Evolutionary conservation across 805 yeast species (phyloP), one percentile per base, ranked within the genome.

Genomic region (Lachancea sp.): DNA sequence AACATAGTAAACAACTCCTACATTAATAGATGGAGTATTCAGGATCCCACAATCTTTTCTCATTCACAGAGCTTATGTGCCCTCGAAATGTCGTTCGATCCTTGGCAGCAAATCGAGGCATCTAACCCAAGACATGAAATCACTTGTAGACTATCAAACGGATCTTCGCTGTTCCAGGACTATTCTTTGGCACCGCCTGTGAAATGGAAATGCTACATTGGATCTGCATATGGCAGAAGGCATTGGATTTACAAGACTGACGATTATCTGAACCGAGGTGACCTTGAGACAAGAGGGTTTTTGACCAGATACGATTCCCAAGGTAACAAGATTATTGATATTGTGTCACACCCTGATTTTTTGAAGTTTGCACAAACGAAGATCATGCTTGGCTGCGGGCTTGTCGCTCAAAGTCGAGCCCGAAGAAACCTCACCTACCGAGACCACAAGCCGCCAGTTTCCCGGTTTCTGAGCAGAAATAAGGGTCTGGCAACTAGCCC

Each of bases 191-290:
- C 56, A 2, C 57, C 55, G 25, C 17, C 46, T 1, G 51, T 58
- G 3, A 62, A 55, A 36, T 63, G 67, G 67, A 59, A 54, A 46
- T 63, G 67, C 44, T 63, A 59, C 49, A 48, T 63, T 7, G 67
- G 60, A 49, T 56, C 62, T 50, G 71, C 69, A 19, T 69, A 58
- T 55, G 95, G 95, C 3, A 71, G 95, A 49, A 72, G 96, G 49
- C 81, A 86, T 11, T 88, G 96, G 95, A 61, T 88, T 15, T 82
- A 79, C 62, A 77, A 74, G 56, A 64, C 69, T 15, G 69, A 67
- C 42, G 57, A 54, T 2, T 54, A 47, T 19, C 38, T 55, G 29
- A 69, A 69, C 45, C 61, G 62, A 8, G 71, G 60, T 19, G 67
- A 68, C 50, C 48, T 63, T 1, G 57, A 57, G 18, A 53, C 57